Percentiles rank a stretch among this genome's conserved stretches.
These are phyloP conservation scores for Brasenia schreberi DNA, from an alignment of 164 flowering plant species.

Conservation along the genomic window DNA sequence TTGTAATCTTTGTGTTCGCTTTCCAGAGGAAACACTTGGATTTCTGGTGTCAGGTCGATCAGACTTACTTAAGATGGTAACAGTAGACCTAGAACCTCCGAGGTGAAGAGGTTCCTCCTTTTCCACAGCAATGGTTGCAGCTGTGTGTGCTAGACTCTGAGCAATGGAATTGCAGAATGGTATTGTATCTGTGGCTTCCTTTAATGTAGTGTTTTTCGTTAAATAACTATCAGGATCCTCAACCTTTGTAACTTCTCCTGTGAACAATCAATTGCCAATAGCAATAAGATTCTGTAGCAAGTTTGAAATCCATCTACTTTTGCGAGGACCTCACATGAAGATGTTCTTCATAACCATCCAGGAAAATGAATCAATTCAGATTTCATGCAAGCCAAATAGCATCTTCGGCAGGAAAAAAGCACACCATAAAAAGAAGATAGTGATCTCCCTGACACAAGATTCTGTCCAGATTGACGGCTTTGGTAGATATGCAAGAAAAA, in stretches of 20 bases:
- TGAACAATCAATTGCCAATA: neutral
- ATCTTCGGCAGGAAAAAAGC: too few relatives aligned
- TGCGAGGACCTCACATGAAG: too few relatives aligned
- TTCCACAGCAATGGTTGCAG: constrained; percentile 67
- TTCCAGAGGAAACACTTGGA: constrained; percentile 21
- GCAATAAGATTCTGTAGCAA: neutral
- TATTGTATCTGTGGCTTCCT: constrained; percentile 88
- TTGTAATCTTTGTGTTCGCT: constrained; percentile 39
- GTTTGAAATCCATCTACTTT: too few relatives aligned
- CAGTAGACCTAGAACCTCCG: constrained; percentile 45
- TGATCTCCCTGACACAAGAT: too few relatives aligned
- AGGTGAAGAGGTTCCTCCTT: constrained; percentile 31
- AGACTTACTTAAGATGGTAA: constrained; percentile 45
- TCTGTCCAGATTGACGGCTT: too few relatives aligned
- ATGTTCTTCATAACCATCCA: too few relatives aligned
- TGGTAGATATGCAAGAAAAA: too few relatives aligned
- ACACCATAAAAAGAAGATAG: too few relatives aligned
- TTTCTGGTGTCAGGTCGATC: constrained; percentile 26
- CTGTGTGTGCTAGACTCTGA: constrained; percentile 70
- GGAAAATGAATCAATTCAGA: too few relatives aligned
- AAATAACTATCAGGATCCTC: constrained; percentile 31
- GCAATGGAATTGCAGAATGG: constrained; percentile 88
- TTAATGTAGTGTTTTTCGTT: constrained; percentile 63
- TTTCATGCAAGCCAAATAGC: too few relatives aligned
- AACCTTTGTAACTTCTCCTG: constrained; percentile 43